A percentile compares a stretch with the other conserved stretches of the same genome.
phyloP scores from a whole-genome alignment of 2,329 filamentous ascomycete species.

The Cordyceps cateniannulata region DNA sequence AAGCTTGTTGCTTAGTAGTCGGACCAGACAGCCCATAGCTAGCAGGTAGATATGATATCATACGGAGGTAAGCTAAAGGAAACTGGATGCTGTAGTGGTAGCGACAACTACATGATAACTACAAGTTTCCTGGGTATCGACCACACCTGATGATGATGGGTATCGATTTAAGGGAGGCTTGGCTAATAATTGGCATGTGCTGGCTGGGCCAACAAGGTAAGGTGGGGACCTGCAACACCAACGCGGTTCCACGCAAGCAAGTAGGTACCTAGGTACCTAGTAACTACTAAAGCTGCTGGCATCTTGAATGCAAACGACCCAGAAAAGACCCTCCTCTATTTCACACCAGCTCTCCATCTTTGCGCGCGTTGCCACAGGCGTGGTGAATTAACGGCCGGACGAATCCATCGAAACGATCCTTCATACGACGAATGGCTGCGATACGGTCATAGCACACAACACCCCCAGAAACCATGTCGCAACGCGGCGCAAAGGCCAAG shows the following conservation, averaged over 20 bases:
- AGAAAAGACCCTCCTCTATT: background rate
- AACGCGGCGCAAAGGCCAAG: conserved; percentile 9
- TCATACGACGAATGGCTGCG: background rate
- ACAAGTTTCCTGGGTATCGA: background rate
- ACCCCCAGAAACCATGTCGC: conserved; percentile 5
- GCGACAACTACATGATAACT: too few species aligned
- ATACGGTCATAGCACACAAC: conserved; percentile 3
- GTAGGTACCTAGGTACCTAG: too few species aligned
- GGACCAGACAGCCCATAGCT: background rate
- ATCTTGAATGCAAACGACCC: background rate
- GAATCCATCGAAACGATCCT: background rate
- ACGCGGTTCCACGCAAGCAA: conserved; percentile 10
- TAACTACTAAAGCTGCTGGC: background rate
- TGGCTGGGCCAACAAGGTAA: background rate
- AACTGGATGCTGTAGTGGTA: background rate
- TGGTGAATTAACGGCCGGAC: background rate
- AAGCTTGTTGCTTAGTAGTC: background rate
- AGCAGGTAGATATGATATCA: too few species aligned
- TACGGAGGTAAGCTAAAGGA: too few species aligned
- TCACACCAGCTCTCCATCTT: background rate
- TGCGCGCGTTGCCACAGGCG: background rate
- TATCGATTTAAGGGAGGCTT: background rate
- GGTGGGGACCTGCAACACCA: background rate
- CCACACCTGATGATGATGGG: background rate
- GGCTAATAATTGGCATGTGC: background rate